Evolutionary conservation across 2,329 filamentous ascomycete species (phyloP), one percentile per base, ranked within the genome.

Genomic region (Sporothrix pallida): DNA sequence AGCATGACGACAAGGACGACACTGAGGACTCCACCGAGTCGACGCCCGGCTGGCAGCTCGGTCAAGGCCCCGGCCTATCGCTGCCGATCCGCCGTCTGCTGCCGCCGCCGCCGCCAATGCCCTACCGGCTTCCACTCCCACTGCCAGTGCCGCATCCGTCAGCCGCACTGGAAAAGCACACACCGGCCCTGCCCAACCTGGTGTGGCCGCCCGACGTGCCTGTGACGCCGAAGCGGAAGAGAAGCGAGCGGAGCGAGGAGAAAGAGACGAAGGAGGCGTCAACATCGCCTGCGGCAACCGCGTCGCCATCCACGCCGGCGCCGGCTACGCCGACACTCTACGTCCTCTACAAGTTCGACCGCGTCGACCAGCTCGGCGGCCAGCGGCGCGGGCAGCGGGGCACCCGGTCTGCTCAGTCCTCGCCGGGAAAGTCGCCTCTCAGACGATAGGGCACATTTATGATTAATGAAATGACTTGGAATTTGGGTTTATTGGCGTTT

Each of bases 291-390:
- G 0, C 48, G 1, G 1, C 65, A 0, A 15, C 42, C 9, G 4
- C 58, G 8, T 23, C 5, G 23, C 31, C 31, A 37, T 37, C 31
- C 4, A 6, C 31, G 1, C 1, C 52, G n/a, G 3, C 50, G 13
- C 6, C 69, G 1, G 3, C 69, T 17, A 44, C 71, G 12, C 37
- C 68, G 15, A 52, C 68, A 7, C 20, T 72, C 17, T 75, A 72
- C 26, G 69, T 73, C 8, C 60, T 74, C 10, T 76, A 76, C 75
- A 76, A 76, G 62, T 75, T 73, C n/a, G 75, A 76, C 74, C 75
- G 75, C 0, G 72, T 76, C 9, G 75, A 76, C 70, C 71, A 76
- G 74, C 72, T 76, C 1, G 75, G 75, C 26, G 75, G 75, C 4
- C 70, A 67, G 12, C 74, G 72, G 9, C 72, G 74, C 4, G 74